Percentiles rank a stretch among this genome's conserved stretches.
phyloP scores from a whole-genome alignment of 2,329 filamentous ascomycete species.

The Penicillium sp. region DNA sequence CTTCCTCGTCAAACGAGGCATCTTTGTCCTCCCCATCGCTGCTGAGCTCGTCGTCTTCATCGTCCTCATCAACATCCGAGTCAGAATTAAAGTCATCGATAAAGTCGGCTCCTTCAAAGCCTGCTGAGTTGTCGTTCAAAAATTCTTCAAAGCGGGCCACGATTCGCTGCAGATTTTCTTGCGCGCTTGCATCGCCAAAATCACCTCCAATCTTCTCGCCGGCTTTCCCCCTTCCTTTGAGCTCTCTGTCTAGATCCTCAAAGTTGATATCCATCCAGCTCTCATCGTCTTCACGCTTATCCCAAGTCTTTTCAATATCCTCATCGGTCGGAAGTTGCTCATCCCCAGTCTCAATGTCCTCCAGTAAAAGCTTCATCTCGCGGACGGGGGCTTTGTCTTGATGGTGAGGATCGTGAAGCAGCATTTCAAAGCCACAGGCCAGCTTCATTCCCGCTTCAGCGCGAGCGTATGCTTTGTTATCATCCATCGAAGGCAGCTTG shows the following conservation, averaged over 20 bases:
- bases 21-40: constrained; percentile 72
- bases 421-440: constrained; percentile 86
- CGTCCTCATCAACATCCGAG: constrained; percentile 54
- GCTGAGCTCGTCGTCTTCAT: constrained; percentile 57
- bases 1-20: constrained; percentile 78
- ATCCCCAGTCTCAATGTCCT: constrained; percentile 74
- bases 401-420: constrained; percentile 68
- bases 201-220: constrained; percentile 29
- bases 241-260: constrained; percentile 80
- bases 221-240: constrained; percentile 59
- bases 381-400: constrained; percentile 69
- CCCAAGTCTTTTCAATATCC: constrained; percentile 71
- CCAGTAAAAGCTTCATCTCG: constrained; percentile 74
- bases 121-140: constrained; percentile 80
- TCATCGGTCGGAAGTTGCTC: constrained; percentile 68
- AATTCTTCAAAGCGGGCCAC: constrained; percentile 93
- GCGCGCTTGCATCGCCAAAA: constrained; percentile 50
- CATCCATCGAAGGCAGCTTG: constrained; percentile 42
- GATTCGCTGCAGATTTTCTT: constrained; percentile 76
- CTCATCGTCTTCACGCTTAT: constrained; percentile 75
- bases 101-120: constrained; percentile 74
- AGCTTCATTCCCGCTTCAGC: constrained; percentile 84
- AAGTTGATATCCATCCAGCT: constrained; percentile 92
- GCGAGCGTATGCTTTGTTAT: constrained; percentile 51
- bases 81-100: constrained; percentile 70